phyloP scores from a whole-genome alignment of 2,329 filamentous ascomycete species.

The Pseudodiploospora longispora region DNA sequence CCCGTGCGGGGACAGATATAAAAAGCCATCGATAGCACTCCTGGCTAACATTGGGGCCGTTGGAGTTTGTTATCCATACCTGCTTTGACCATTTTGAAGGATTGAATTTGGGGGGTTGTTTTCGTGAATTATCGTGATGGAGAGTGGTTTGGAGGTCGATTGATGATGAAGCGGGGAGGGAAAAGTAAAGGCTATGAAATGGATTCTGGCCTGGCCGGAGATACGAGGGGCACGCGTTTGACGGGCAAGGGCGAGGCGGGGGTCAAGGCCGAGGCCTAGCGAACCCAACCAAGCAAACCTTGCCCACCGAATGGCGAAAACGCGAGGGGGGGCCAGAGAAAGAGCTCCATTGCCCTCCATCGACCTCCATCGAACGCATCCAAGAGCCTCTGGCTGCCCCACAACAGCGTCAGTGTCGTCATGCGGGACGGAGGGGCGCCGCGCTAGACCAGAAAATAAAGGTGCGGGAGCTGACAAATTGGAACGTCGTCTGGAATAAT shows the following conservation, averaged over 20 bases:
- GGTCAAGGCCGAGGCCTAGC: neutral
- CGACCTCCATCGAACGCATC: slow-evolving; percentile 1
- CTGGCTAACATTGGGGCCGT: neutral
- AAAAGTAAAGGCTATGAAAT: slow-evolving; percentile 6
- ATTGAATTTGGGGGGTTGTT: slow-evolving; percentile 24
- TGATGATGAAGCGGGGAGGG: slow-evolving; percentile 9
- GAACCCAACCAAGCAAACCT: neutral
- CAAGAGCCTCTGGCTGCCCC: neutral
- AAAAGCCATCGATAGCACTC: slow-evolving; percentile 14
- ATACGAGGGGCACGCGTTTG: slow-evolving; percentile 2
- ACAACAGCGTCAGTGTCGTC: slow-evolving; percentile 7
- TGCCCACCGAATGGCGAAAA: neutral
- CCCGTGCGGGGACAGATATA: slow-evolving; percentile 14
- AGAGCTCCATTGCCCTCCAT: no score
- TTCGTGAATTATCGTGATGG: slow-evolving; percentile 5
- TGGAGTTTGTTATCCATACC: slow-evolving; percentile 38
- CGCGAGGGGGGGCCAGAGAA: slow-evolving; percentile 1
- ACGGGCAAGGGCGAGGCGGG: neutral
- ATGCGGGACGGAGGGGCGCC: neutral
- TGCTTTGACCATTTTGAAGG: slow-evolving; percentile 96
- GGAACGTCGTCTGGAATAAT: no score
- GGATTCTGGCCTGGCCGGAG: slow-evolving; percentile 3
- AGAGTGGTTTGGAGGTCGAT: slow-evolving; percentile 8
- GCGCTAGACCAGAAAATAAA: no score
- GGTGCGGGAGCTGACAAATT: no score